Evolutionary conservation across 805 yeast species (phyloP).

Genomic region (Maudiozyma bulderi): DNA sequence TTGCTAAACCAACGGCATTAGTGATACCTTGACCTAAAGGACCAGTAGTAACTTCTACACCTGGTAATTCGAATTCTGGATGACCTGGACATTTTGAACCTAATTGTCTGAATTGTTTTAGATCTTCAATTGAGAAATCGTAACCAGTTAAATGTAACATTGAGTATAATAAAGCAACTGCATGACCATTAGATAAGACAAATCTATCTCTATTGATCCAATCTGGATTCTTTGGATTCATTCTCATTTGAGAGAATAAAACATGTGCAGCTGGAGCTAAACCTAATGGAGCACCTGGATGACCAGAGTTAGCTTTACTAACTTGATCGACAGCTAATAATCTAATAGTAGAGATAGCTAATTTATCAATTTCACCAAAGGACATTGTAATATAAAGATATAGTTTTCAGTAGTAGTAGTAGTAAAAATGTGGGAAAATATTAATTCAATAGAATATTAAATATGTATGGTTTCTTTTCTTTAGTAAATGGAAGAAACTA

Average conservation of each 20-base stretch:
- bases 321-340: conserved; percentile 81
- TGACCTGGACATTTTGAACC: conserved; percentile 94
- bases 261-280: conserved; percentile 93
- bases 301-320: conserved; percentile 87
- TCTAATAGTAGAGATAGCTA: conserved; percentile 82
- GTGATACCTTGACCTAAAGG: conserved; percentile 97
- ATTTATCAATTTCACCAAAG: conserved; percentile 51
- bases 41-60: conserved; percentile 96
- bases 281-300: conserved; percentile 99
- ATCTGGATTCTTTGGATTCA: conserved; percentile 83
- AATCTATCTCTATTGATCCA: conserved; percentile 96
- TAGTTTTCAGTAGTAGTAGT: neutral
- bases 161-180: conserved; percentile 82
- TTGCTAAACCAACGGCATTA: conserved; percentile 93
- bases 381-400: conserved; percentile 16
- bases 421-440: neutral
- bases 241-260: conserved; percentile 67
- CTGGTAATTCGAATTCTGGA: conserved; percentile 87
- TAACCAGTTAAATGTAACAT: conserved; percentile 80
- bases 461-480: neutral
- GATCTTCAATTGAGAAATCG: conserved; percentile 65
- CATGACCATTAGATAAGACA: conserved; percentile 93
- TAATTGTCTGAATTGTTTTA: conserved; percentile 84
- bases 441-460: neutral
- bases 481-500: neutral